A percentile compares a stretch with the other conserved stretches of the same genome.
Conservation (phyloP, 805 yeast species). For the Kuraishia floccosa region DNA sequence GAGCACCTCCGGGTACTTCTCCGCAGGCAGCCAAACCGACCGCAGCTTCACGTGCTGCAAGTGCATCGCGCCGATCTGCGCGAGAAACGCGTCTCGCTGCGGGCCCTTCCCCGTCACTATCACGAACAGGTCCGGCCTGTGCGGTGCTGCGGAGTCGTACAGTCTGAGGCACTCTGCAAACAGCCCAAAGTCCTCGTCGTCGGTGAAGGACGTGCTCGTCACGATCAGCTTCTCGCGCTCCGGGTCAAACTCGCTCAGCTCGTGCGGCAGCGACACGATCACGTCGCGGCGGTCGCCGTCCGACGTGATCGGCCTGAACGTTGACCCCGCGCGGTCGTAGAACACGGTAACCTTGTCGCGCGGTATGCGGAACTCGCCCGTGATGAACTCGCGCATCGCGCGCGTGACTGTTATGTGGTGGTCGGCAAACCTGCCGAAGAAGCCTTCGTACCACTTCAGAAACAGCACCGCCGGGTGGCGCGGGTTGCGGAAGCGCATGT, state of each 20-base stretch:
- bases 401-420: constrained; percentile 74
- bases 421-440: constrained; percentile 52
- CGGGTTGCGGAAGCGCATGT: constrained; percentile 42
- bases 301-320: constrained; percentile 40
- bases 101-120: constrained; percentile 99
- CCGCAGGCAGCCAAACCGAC: constrained; percentile 66
- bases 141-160: constrained; percentile 31
- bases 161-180: constrained; percentile 55
- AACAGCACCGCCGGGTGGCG: constrained; percentile 52
- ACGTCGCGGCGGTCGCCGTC: too few species aligned
- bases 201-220: constrained; percentile 89
- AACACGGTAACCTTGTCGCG: constrained; percentile 44
- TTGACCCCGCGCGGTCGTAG: constrained; percentile 78
- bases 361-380: constrained; percentile 40
- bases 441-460: constrained; percentile 51
- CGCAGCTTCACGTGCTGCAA: constrained; percentile 41
- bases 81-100: constrained; percentile 39
- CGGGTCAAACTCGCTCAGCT: constrained; percentile 20
- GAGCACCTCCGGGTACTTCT: constrained; percentile 69
- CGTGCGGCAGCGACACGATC: too few species aligned
- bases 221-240: constrained; percentile 51
- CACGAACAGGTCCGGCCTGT: constrained; percentile 41
- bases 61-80: constrained; percentile 28
- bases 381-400: constrained; percentile 54
- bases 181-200: constrained; percentile 79